Evolutionary conservation across 2,329 filamentous ascomycete genomes (phyloP).

Genomic region (Zymoseptoria ardabiliae): DNA sequence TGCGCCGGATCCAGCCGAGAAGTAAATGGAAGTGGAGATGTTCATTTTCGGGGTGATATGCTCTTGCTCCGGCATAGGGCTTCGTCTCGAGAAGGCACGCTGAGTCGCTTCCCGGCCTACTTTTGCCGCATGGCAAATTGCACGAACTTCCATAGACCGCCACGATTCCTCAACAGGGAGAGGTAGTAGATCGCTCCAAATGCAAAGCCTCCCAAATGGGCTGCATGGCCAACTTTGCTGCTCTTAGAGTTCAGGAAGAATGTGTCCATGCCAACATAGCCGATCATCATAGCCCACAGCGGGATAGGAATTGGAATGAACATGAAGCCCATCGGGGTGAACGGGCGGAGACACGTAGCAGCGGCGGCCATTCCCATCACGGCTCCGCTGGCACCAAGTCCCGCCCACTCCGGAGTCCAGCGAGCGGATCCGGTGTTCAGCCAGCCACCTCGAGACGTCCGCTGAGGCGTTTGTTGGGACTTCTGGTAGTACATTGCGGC

Average conservation of each 20-base stretch:
- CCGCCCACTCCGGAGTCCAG: neutral
- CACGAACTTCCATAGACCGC: constrained; percentile 11
- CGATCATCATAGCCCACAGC: constrained; percentile 31
- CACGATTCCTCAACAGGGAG: constrained; percentile 19
- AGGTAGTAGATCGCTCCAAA: constrained; percentile 33
- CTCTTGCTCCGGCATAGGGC: neutral
- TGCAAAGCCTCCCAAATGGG: constrained; percentile 38
- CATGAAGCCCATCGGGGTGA: constrained; percentile 27
- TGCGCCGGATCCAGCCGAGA: neutral
- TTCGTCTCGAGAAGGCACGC: neutral
- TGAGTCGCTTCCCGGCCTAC: neutral
- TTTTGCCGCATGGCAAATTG: neutral
- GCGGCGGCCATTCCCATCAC: constrained; percentile 36
- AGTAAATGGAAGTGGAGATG: neutral
- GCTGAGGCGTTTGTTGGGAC: neutral
- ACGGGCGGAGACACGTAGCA: constrained; percentile 35
- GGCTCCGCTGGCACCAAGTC: constrained; percentile 35
- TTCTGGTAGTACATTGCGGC: constrained; percentile 18
- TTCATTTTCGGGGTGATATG: neutral
- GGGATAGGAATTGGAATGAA: constrained; percentile 34
- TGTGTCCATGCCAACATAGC: constrained; percentile 34
- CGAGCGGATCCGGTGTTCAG: neutral
- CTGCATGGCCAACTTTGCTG: constrained; percentile 33
- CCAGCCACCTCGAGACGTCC: neutral
- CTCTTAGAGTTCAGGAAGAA: constrained; percentile 30